Evolutionary conservation across 345 rosid species (phyloP).

Genomic region (Raphanus raphanistrum): DNA sequence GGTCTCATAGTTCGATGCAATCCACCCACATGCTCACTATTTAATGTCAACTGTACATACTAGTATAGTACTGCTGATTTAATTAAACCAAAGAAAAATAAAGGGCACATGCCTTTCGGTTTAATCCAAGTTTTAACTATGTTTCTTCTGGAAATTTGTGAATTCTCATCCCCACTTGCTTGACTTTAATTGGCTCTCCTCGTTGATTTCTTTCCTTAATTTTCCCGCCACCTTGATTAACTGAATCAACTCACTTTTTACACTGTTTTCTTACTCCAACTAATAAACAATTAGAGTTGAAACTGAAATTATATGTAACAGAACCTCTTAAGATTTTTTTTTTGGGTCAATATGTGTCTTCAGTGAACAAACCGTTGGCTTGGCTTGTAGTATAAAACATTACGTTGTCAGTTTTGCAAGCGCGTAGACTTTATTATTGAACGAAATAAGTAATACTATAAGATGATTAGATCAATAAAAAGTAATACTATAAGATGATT

Average conservation of each 20-base stretch:
- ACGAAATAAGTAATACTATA: background rate
- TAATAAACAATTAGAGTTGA: background rate
- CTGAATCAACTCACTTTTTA: constrained; percentile 21
- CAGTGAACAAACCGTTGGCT: background rate
- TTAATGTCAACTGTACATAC: constrained; percentile 21
- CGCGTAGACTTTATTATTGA: background rate
- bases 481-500: background rate
- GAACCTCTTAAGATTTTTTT: background rate
- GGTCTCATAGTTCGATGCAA: constrained; percentile 30
- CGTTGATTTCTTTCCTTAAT: constrained; percentile 19
- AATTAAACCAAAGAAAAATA: background rate
- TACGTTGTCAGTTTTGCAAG: background rate
- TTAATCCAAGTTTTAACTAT: constrained; percentile 37
- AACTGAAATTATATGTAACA: background rate
- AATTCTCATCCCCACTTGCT: constrained; percentile 14
- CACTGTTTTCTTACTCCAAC: constrained; percentile 27
- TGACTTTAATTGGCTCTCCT: constrained; percentile 16
- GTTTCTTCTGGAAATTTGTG: constrained; percentile 25
- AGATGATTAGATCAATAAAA: too few relatives aligned
- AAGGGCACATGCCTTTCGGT: constrained; percentile 33
- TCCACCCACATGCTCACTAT: constrained; percentile 33
- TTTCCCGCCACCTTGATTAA: constrained; percentile 36
- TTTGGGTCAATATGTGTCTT: background rate
- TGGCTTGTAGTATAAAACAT: background rate
- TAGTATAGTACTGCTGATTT: background rate